Evolutionary conservation across 1,139 yeast species (phyloP), one percentile per base, ranked within the genome.

Genomic region (Yamadazyma songkhlaensis): DNA sequence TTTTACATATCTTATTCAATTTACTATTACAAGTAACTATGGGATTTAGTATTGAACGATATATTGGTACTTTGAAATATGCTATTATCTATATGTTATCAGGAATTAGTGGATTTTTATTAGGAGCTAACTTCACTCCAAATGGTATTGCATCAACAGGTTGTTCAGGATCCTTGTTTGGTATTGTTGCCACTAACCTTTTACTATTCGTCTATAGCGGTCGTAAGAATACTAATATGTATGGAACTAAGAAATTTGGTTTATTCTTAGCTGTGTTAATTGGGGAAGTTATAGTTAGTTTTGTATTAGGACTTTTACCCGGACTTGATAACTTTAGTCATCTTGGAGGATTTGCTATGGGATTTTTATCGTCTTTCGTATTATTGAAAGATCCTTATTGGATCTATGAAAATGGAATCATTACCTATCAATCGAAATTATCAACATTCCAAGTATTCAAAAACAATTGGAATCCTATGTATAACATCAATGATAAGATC

Each of bases 321-420:
- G 92, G 92, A 0, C 57, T 84, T 38, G 92, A 84, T 57, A 84
- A 84, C 55, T 84, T 84, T 53, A 75, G 86, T 38, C 92, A 84
- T 54, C 74, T 84, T 46, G 92, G 92, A 5, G 92, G 92, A 3
- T 82, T 83, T 58, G 76, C 80, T 20, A 62, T 79, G 61, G 92
- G 92, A 0, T 35, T 80, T 1, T 57, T 79, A 21, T 48, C 69
- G 26, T 79, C 84, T 1, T 54, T 79, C 0, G 59, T 74, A 1
- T 48, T 82, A n/a, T 53, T 84, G 25, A 69, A 79, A 32, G 83
- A 80, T 44, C 92, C 92, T 3, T 62, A 68, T 48, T 66, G 74
- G 47, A 66, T 74, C 2, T 74, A 64, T 49, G 46, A 49, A 8
- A 70, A 67, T 44, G 73, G 75, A 3, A 60, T 68, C 10, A 67